phyloP scores from a whole-genome alignment of 2,329 filamentous ascomycete species.

The Bretziella fagacearum region DNA sequence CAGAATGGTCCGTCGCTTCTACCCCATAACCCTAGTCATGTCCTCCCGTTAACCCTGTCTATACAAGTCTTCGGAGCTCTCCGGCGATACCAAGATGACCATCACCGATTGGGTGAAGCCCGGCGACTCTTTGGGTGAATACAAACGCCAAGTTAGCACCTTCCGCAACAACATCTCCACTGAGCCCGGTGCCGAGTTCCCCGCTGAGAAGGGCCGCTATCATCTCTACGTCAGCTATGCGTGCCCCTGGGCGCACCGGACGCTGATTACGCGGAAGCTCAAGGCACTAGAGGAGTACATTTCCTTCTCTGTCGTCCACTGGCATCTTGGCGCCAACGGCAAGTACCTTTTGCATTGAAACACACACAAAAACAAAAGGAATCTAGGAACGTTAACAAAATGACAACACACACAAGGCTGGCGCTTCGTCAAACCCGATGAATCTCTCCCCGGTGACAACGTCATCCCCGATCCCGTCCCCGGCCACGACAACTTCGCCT shows the following conservation, averaged over 20 bases:
- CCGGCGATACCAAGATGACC: neutral
- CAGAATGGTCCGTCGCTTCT: slow-evolving; percentile 2
- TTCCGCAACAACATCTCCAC: slow-evolving; percentile 70
- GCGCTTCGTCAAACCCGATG: slow-evolving; percentile 57
- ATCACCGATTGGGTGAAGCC: slow-evolving; percentile 77
- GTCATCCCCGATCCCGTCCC: slow-evolving; percentile 52
- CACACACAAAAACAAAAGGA: neutral
- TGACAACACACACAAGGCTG: slow-evolving; percentile 31
- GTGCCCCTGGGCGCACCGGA: slow-evolving; percentile 84
- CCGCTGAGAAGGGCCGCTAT: slow-evolving; percentile 75
- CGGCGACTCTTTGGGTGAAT: slow-evolving; percentile 68
- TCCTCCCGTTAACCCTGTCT: neutral
- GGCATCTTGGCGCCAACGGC: slow-evolving; percentile 58
- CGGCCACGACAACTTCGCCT: slow-evolving; percentile 48
- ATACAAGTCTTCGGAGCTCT: neutral
- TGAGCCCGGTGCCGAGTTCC: slow-evolving; percentile 55
- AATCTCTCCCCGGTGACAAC: slow-evolving; percentile 38
- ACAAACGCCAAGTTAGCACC: slow-evolving; percentile 70
- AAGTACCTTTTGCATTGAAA: slow-evolving; percentile 20
- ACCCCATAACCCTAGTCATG: neutral
- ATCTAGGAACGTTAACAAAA: slow-evolving; percentile 28
- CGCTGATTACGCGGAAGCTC: slow-evolving; percentile 71
- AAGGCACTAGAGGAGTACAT: slow-evolving; percentile 86
- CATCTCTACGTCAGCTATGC: slow-evolving; percentile 92
- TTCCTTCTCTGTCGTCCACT: slow-evolving; percentile 68